Conservation (phyloP, 2,329 filamentous ascomycete genomes). For the Coniochaeta prunicola region DNA sequence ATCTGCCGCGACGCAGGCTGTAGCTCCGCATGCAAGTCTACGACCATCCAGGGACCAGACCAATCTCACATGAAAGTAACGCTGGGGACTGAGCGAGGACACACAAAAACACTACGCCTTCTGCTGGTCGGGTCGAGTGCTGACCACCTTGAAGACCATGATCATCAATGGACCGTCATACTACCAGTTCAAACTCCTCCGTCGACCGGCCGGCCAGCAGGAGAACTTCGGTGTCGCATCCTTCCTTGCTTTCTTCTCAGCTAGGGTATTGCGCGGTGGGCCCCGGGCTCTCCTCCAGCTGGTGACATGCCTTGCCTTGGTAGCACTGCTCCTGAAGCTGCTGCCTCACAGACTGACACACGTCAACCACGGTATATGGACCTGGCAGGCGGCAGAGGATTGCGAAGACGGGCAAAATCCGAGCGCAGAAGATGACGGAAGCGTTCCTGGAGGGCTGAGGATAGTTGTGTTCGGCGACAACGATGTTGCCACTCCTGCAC, state of each 20-base stretch:
- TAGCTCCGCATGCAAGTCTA: not conserved
- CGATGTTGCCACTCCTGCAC: slow-evolving; percentile 31
- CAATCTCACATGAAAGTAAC: not conserved
- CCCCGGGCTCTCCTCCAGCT: slow-evolving; percentile 19
- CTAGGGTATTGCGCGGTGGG: slow-evolving; percentile 18
- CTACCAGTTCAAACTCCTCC: not conserved
- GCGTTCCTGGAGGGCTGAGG: slow-evolving; percentile 27
- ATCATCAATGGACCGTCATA: slow-evolving; percentile 1
- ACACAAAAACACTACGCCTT: not conserved
- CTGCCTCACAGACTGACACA: slow-evolving; percentile 13
- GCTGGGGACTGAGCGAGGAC: not conserved
- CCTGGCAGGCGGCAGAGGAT: slow-evolving; percentile 9
- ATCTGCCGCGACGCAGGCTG: not conserved
- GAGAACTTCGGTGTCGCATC: not conserved
- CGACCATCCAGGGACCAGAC: not conserved
- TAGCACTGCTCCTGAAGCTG: slow-evolving; percentile 15
- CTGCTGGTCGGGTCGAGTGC: too few species aligned
- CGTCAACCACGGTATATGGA: slow-evolving; percentile 5
- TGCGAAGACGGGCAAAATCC: not conserved
- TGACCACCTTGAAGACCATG: too few species aligned
- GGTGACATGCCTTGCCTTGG: slow-evolving; percentile 10
- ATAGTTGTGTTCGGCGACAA: slow-evolving; percentile 47
- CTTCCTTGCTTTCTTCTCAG: slow-evolving; percentile 20
- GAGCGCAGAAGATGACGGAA: slow-evolving; percentile 7
- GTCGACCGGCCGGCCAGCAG: not conserved